Evolutionary conservation across 2,329 filamentous ascomycete genomes (phyloP), one percentile per base, ranked within the genome.

Genomic region (Claviceps paspali): DNA sequence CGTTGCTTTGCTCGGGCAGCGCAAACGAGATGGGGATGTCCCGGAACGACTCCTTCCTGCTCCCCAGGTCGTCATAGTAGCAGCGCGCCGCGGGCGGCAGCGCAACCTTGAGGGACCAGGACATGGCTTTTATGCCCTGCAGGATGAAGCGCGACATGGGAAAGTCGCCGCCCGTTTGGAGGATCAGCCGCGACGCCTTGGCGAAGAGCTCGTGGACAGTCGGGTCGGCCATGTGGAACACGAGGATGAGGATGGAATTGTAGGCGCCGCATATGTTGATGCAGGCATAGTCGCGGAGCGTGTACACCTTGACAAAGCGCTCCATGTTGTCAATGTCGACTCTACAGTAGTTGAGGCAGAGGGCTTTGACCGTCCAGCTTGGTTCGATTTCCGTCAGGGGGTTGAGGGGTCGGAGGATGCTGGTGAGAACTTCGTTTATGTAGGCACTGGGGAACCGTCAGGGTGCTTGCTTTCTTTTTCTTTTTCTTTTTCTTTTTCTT

Each of bases 1-100:
- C 35, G 8, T 30, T 33, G 33, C 33, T 39, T 15, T 31, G 38
- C 18, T 40, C 38, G n/a, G 45, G 44, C 24, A 47, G 22, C 17
- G 32, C 27, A 39, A 49, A 40, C 7, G 34, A 41, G 5, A 47
- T 33, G 17, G 45, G 43, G 17, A 44, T 26, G n/a, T 44, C 39
- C 22, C 41, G 23, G 8, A 47, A 21, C 10, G 41, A 35, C 6
- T 41, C 38, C 23, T 33, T 39, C 3, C 12, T 33, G 14, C 33
- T 14, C 3, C 40, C 34, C 17, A 45, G 27, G 8, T 43, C 22
- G 11, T 43, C 33, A 11, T 43, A 40, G 27, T 39, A 36, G 10
- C 34, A 36, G 8, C 30, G 32, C 3, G 42, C 38, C 24, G 39
- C 27, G 2, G 32, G 10, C 14, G 43, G 45, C 23, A 48, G 21